phyloP scores from a whole-genome alignment of 352 stramenopile genomes.

The Peronospora destructor region DNA sequence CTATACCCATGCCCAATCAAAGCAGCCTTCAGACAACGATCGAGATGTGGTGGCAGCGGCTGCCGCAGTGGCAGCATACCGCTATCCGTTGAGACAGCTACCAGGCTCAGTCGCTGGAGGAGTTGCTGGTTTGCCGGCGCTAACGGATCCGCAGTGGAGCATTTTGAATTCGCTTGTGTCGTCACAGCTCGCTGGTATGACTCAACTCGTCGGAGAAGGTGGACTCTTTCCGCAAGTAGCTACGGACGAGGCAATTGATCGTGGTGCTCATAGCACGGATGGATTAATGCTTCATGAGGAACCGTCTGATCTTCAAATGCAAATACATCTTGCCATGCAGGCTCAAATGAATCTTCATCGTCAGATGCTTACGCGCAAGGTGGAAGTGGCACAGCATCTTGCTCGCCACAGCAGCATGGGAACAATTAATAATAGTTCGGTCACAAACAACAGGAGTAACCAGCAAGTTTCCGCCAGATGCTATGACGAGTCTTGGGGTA shows the following conservation, averaged over 20 bases:
- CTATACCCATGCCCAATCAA: conserved; percentile 23
- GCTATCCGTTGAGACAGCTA: conserved; percentile 31
- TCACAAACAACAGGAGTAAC: conserved; percentile 10
- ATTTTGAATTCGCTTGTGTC: conserved; percentile 77
- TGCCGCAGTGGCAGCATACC: conserved; percentile 32
- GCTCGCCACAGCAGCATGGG: conserved; percentile 27
- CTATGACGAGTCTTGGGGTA: conserved; percentile 16
- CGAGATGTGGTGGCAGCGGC: conserved; percentile 25
- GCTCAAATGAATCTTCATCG: conserved; percentile 85
- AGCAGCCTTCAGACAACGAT: conserved; percentile 22
- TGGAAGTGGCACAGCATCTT: conserved; percentile 69
- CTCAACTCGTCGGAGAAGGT: conserved; percentile 17
- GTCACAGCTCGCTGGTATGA: conserved; percentile 45
- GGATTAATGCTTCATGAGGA: conserved; percentile 58
- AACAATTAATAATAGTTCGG: conserved; percentile 13
- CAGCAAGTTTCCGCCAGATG: conserved; percentile 6
- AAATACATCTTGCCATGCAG: conserved; percentile 85
- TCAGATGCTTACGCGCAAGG: conserved; percentile 83
- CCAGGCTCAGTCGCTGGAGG: conserved; percentile 7
- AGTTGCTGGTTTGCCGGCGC: conserved; percentile 28
- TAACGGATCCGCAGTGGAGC: conserved; percentile 71
- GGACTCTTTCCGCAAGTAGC: conserved; percentile 18
- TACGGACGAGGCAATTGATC: conserved; percentile 31
- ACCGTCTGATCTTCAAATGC: conserved; percentile 57
- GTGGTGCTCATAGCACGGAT: conserved; percentile 19